Base-by-base conservation (phyloP, 768 basidiomycete genomes). In the Russula virescens region DNA sequence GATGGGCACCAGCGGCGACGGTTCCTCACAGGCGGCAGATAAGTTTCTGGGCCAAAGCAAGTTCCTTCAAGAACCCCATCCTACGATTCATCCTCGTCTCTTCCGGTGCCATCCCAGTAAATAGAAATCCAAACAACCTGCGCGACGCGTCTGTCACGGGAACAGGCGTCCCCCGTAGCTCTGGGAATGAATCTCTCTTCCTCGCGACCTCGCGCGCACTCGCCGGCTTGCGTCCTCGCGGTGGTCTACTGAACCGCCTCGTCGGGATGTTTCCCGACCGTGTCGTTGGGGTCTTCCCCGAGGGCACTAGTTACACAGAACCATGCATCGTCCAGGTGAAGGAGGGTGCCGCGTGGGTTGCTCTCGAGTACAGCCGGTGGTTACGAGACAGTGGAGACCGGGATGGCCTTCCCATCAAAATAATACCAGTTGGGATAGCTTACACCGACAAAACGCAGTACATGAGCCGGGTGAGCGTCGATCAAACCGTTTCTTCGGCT, bases 261-360 rank as follows among this genome's bases (percentile, higher is more conserved):
- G 28, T 50, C 28, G 60, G 63, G 5, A 28, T 56, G 28, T 53
- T 28, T 42, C 63, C 63, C 16, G 66, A 59, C 11, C 40, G 55
- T 34, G 90, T 86, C 21, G 89, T 98, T 56, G 95, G 92, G 6
- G 79, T 98, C 46, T 99, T 99, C 71, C 94, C 94, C 9, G 94
- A 96, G 73, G 94, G 93, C 47, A 91, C 89, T n/a, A 89, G 88
- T 70, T 96, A 98, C 73, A 97, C 94, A 2, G 93, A 94, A 70
- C 94, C 95, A 13, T 81, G 84, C 59, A 91, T 98, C 69, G 87
- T 95, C 82, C 89, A 94, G 64, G 83, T 91, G 69, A 90, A 91
- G 71, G 94, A 98, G 68, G 97, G 97, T 34, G 89, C 91, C 25
- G 86, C 94, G n/a, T 97, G 94, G 94, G 88, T 91, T 51, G 91